phyloP scores from a whole-genome alignment of 345 rosid genomes.

The Garcia nutans region DNA sequence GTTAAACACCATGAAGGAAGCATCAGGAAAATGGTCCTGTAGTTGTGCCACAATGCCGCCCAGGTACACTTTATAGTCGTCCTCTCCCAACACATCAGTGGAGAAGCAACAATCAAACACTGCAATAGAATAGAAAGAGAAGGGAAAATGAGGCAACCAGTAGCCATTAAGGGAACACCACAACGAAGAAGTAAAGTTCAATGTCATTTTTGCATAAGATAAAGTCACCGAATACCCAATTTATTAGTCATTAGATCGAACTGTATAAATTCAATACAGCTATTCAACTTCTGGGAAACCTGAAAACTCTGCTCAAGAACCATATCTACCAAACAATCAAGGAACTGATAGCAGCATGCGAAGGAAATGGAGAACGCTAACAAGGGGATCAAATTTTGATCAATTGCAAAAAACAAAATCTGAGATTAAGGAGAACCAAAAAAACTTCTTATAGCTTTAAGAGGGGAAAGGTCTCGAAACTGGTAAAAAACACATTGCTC shows the following conservation, averaged over 20 bases:
- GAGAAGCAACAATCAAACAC: constrained; percentile 99
- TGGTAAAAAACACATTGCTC: neutral
- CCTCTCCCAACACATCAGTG: constrained; percentile 85
- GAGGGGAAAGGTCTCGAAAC: neutral
- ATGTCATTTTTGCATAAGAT: neutral
- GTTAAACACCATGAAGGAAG: constrained; percentile 97
- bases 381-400: neutral
- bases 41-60: constrained; percentile 94
- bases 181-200: neutral
- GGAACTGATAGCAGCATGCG: neutral
- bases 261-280: neutral
- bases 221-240: neutral
- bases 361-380: neutral
- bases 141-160: neutral
- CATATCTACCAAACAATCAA: neutral
- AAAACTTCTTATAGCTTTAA: no score
- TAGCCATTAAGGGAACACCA: neutral
- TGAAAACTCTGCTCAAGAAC: constrained; percentile 1
- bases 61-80: constrained; percentile 88
- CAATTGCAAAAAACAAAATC: neutral
- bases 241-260: neutral
- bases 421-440: neutral
- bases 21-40: constrained; percentile 90
- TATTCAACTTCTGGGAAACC: constrained; percentile 13
- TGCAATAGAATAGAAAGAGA: constrained; percentile 36